These are phyloP conservation scores for Prillingera fragicola DNA, from an alignment of 1,284 basidiomycete genomes.

Conservation along the genomic window DNA sequence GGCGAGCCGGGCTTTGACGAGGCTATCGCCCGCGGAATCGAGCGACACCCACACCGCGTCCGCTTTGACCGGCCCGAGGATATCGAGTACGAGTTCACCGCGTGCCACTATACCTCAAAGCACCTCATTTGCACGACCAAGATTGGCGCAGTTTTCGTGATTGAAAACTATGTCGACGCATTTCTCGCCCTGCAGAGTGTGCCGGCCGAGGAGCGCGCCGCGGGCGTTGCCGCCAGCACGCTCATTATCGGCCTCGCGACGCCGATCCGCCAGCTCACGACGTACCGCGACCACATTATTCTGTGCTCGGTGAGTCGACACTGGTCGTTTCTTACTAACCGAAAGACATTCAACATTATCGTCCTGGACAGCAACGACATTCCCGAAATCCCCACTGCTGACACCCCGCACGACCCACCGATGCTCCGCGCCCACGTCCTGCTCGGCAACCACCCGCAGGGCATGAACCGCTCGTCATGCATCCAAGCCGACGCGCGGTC, in stretches of 20 bases:
- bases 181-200: slow-evolving; percentile 8
- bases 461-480: slow-evolving; percentile 23
- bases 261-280: slow-evolving; percentile 22
- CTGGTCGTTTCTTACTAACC: too few relatives aligned
- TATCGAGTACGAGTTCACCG: slow-evolving; percentile 19
- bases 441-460: slow-evolving; percentile 19
- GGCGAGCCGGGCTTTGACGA: slow-evolving; percentile 3
- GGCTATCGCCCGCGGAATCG: slow-evolving; percentile 5
- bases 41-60: slow-evolving; percentile 3
- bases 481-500: slow-evolving; percentile 30
- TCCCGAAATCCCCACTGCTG: slow-evolving; percentile 13
- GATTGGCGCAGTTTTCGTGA: slow-evolving; percentile 22
- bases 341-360: slow-evolving; percentile 18
- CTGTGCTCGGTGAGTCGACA: slow-evolving; percentile 21
- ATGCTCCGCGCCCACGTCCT: slow-evolving; percentile 16
- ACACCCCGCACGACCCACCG: not conserved
- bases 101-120: slow-evolving; percentile 31
- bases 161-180: slow-evolving; percentile 28
- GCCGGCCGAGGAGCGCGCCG: slow-evolving; percentile 7
- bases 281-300: slow-evolving; percentile 26
- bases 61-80: slow-evolving; percentile 4
- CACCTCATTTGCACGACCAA: slow-evolving; percentile 30
- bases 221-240: slow-evolving; percentile 13
- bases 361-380: slow-evolving; percentile 22
- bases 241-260: slow-evolving; percentile 20